These are phyloP conservation scores for Grigorovia humatica DNA, from an alignment of 805 yeast genomes.

Conservation along the genomic window DNA sequence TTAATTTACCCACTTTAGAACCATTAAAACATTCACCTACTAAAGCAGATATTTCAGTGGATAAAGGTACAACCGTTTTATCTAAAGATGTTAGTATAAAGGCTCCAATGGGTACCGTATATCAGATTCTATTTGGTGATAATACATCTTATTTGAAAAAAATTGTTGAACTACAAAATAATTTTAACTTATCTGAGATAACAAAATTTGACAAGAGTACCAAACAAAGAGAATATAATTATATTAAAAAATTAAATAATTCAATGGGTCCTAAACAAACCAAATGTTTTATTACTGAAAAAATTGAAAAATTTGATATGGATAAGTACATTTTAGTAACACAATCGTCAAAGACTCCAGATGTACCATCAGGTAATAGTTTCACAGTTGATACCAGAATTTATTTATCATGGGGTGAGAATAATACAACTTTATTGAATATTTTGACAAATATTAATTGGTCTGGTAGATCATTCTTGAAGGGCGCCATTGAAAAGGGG, in stretches of 20 bases:
- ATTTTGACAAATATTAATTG: constrained; percentile 54
- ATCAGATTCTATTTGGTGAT: constrained; percentile 48
- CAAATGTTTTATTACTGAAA: constrained; percentile 48
- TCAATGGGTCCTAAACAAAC: constrained; percentile 70
- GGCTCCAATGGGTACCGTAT: constrained; percentile 62
- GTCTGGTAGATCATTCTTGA: constrained; percentile 70
- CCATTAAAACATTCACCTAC: constrained; percentile 39
- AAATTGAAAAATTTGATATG: constrained; percentile 39
- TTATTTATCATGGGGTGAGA: constrained; percentile 51
- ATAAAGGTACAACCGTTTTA: constrained; percentile 43
- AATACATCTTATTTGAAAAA: constrained; percentile 40
- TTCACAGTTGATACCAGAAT: constrained; percentile 54
- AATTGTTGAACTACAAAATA: constrained; percentile 48
- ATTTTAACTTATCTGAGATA: constrained; percentile 46
- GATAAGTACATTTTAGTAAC: constrained; percentile 34
- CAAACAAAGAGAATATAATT: constrained; percentile 37
- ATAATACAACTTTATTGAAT: constrained; percentile 41
- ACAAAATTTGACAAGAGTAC: constrained; percentile 31
- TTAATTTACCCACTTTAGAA: constrained; percentile 26
- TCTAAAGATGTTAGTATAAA: constrained; percentile 37
- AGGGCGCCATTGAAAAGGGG: constrained; percentile 67
- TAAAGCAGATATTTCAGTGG: constrained; percentile 32
- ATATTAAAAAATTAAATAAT: constrained; percentile 49
- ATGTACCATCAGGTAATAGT: constrained; percentile 64
- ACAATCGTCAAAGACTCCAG: constrained; percentile 55